phyloP scores from a whole-genome alignment of 352 stramenopile species.

The Pythium apleroticum region DNA sequence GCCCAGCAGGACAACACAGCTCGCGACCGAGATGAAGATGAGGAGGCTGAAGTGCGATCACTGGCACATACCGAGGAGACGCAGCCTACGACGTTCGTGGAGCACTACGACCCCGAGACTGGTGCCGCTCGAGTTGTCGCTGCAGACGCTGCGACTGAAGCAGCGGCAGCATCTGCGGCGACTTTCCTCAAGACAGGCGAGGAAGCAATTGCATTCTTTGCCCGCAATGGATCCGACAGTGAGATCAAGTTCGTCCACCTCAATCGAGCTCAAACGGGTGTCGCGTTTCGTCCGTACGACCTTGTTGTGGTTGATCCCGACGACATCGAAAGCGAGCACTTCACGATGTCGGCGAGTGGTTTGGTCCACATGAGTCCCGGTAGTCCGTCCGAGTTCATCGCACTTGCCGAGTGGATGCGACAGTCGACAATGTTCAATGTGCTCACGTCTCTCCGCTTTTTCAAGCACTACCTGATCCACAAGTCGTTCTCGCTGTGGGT shows the following conservation, averaged over 20 bases:
- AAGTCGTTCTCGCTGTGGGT: conserved; percentile 91
- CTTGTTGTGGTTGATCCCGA: conserved; percentile 85
- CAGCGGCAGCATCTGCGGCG: conserved; percentile 48
- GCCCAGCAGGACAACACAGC: conserved; percentile 12
- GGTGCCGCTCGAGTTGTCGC: conserved; percentile 34
- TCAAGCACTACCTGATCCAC: conserved; percentile 93
- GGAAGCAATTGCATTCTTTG: conserved; percentile 94
- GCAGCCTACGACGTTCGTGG: conserved; percentile 42
- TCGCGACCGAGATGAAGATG: conserved; percentile 20
- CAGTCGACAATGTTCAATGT: conserved; percentile 95
- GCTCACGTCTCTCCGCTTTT: conserved; percentile 92
- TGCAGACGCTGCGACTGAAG: conserved; percentile 46
- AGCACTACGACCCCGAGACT: conserved; percentile 47
- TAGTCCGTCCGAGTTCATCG: conserved; percentile 90
- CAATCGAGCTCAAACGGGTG: conserved; percentile 68
- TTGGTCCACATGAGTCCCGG: conserved; percentile 73
- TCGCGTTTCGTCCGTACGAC: conserved; percentile 91
- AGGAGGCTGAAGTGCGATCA: conserved; percentile 17
- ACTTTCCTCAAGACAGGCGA: conserved; percentile 78
- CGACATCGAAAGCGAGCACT: conserved; percentile 86
- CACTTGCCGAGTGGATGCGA: conserved; percentile 94
- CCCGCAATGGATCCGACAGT: conserved; percentile 86
- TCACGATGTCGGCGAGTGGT: conserved; percentile 89
- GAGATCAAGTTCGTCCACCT: conserved; percentile 96
- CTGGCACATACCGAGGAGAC: conserved; percentile 14